Evolutionary conservation across 176 grass and related monocot genomes (phyloP), one percentile per base, ranked within the genome.

Genomic region (Oropetium thomaeum): DNA sequence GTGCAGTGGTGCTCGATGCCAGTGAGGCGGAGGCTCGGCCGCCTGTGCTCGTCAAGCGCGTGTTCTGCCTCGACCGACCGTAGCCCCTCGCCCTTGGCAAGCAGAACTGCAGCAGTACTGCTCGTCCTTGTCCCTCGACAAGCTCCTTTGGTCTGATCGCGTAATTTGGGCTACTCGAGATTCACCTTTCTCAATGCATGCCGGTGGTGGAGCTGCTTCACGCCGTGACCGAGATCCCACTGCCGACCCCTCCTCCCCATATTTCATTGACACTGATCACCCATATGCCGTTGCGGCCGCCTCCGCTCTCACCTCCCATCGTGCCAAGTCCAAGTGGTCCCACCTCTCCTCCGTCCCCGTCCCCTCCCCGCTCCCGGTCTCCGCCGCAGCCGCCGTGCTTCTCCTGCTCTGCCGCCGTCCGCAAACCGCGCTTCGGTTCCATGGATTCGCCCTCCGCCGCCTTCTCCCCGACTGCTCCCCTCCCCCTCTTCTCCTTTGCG

Each of bases 301-400:
- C 3, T 68, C 71, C 15, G 29, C 39, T 28, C 71, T 83, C 62
- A 83, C 30, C n/a, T 75, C 81, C 22, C 71, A 83, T 52, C 71
- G 81, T 62, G 57, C 81, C 71, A 83, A 67, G 52, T 61, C 81
- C 22, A 83, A 83, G 81, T 83, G 81, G 81, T 83, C 81, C 2
- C 81, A 83, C 17, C 68, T 85, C 74, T 59, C 73, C 57, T 85
- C 82, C 26, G 40, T 84, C n/a, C 58, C 66, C 3, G n/a, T 49
- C 22, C 82, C 74, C 27, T 43, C 52, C 16, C 58, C 65, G 15
- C 82, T 78, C 1, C 75, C 82, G 0, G 29, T 75, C 45, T 26
- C 52, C 52, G 68, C 82, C 67, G 29, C 41, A 17, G 37, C 74
- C 31, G 73, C 57, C 25, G 66, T 85, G 55, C 82, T 71, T 11